Evolutionary conservation across 2,329 filamentous ascomycete species (phyloP), one percentile per base, ranked within the genome.

Genomic region (Trichoderma oligosporum): DNA sequence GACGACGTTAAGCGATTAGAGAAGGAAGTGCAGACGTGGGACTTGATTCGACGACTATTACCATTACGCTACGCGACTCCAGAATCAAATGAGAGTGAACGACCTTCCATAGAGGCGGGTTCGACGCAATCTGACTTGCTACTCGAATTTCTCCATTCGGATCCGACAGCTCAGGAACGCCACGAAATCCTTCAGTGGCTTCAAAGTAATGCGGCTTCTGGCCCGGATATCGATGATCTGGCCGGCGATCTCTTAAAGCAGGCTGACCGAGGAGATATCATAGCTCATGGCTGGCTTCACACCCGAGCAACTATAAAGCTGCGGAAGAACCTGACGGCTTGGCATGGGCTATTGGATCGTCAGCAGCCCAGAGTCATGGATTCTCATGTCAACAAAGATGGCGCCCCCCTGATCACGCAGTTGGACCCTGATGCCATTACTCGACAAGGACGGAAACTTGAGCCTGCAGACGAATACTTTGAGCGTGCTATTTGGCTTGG

Each of bases 401-500:
- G 80, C 24, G 83, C 84, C 55, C 80, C 82, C 5, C 74, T 96
- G 2, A 84, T 96, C 53, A 95, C 91, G 1, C 90, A 96, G 65
- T 79, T 99, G 31, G 94, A 99, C 66, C 94, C 94, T 0, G 94
- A 99, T 75, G 90, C 91, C 5, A 79, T 85, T n/a, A 86, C 85
- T 35, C 83, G 94, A 60, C 92, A 97, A 71, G 81, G 80, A 47
- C 83, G 89, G 54, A 84, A 81, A 48, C 77, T 97, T 38, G 88
- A 96, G 68, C 82, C 85, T 22, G 84, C 92, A 65, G 94, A 99
- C 68, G 85, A 91, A 62, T 92, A 86, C 66, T 94, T 93, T 61
- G 94, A 99, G 74, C 84, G 87, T 53, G 88, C 91, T 2, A 89
- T 96, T 45, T 97, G 94, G 92, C 81, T 92, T 60, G 88, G 89